phyloP scores from a whole-genome alignment of 371 early-diverging fungal species.

The Vavraia culicis region DNA sequence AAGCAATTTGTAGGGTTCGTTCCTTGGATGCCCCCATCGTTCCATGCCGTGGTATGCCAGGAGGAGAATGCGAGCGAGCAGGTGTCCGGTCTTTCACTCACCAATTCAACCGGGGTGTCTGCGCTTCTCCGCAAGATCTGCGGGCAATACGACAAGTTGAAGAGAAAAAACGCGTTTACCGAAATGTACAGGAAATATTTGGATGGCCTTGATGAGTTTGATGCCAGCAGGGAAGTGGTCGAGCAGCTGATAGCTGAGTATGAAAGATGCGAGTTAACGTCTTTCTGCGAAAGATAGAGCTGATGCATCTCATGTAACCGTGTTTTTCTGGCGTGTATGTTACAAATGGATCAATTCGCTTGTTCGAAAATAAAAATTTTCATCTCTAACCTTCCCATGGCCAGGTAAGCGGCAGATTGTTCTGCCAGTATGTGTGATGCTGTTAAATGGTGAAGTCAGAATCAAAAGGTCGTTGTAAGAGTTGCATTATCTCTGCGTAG shows the following conservation, averaged over 20 bases:
- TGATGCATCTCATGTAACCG: too few species aligned
- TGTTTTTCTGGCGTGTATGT: too few species aligned
- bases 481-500: too few species aligned
- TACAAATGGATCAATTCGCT: constrained; percentile 5
- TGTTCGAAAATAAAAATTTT: neutral
- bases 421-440: neutral
- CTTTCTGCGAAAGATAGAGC: too few species aligned
- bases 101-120: constrained; percentile 82
- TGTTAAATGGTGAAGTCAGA: neutral
- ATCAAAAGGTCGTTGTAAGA: too few species aligned
- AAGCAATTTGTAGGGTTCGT: constrained; percentile 75
- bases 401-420: neutral
- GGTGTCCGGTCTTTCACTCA: constrained; percentile 83
- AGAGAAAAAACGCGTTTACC: constrained; percentile 87
- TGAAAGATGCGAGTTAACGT: constrained; percentile 12
- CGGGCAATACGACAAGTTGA: constrained; percentile 79
- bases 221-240: constrained; percentile 31
- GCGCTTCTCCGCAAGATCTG: constrained; percentile 61
- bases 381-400: neutral
- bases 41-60: constrained; percentile 54
- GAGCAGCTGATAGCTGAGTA: constrained; percentile 37
- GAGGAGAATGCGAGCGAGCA: constrained; percentile 51
- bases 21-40: constrained; percentile 95
- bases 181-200: constrained; percentile 63
- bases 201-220: constrained; percentile 30